These are phyloP conservation scores for Tuber umbilicatum DNA, from an alignment of 495 filamentous ascomycete genomes.

Conservation along the genomic window DNA sequence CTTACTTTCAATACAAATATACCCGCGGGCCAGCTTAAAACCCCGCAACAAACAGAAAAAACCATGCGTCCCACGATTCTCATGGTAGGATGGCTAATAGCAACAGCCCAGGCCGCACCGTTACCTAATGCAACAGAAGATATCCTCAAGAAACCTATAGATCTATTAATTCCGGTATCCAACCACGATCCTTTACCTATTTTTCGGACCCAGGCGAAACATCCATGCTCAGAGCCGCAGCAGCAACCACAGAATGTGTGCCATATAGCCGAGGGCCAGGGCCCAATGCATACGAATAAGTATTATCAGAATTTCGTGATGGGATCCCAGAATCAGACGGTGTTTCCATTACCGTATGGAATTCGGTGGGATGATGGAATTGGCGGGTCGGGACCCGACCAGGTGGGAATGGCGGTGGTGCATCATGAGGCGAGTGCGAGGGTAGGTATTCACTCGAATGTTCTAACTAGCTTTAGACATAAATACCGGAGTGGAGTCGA, in stretches of 20 bases:
- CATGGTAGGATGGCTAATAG: neutral
- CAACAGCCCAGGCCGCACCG: neutral
- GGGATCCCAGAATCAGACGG: slow-evolving; percentile 59
- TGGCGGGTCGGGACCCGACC: neutral
- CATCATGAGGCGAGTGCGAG: neutral
- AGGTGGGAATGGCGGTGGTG: slow-evolving; percentile 1
- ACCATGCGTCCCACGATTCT: neutral
- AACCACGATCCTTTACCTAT: neutral
- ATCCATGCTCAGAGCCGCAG: neutral
- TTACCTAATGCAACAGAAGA: neutral
- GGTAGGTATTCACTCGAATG: neutral
- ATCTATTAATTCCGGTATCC: neutral
- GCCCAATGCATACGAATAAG: slow-evolving; percentile 18
- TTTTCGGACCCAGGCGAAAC: neutral
- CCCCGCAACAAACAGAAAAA: neutral
- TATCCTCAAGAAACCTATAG: neutral
- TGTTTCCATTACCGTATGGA: slow-evolving; percentile 79
- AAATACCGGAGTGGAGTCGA: neutral
- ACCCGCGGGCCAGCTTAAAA: neutral
- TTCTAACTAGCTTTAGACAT: neutral
- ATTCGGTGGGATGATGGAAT: slow-evolving; percentile 54
- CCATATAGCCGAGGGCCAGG: neutral
- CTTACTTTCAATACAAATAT: neutral
- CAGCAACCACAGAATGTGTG: neutral
- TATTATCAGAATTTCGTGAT: slow-evolving; percentile 86